Conservation (phyloP, 345 rosid species). For the Syzygium oleosum region DNA sequence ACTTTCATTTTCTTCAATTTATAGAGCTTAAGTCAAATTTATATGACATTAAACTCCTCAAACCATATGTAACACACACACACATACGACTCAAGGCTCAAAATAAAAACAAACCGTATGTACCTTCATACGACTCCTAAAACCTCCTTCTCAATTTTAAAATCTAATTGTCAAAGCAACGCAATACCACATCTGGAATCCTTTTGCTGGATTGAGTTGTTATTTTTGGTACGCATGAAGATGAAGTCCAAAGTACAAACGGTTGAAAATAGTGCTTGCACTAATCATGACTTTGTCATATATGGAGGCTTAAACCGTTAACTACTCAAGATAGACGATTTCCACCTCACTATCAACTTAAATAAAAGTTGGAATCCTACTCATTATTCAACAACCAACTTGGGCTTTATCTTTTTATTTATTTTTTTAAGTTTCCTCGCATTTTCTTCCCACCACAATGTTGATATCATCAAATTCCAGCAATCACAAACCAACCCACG, state of each 20-base stretch:
- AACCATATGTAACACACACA: not conserved
- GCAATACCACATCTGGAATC: not conserved
- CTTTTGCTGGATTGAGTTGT: not conserved
- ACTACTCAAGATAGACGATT: conserved; percentile 11
- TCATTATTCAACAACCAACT: conserved; percentile 46
- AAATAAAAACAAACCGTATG: not conserved
- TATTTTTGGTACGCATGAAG: not conserved
- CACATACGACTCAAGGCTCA: not conserved
- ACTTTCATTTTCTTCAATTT: not conserved
- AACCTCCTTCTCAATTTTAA: not conserved
- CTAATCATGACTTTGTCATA: not conserved
- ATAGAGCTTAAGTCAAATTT: not conserved
- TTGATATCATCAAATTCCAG: conserved; percentile 21
- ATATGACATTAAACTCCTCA: not conserved
- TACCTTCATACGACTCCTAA: not conserved
- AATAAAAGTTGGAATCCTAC: conserved; percentile 56
- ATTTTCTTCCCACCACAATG: not conserved
- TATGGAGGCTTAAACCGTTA: not conserved
- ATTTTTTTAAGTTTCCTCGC: not conserved
- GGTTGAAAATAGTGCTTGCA: not conserved
- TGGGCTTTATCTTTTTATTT: conserved; percentile 1
- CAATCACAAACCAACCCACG: conserved; percentile 41
- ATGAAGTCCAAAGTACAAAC: not conserved
- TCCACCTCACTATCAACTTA: conserved; percentile 47
- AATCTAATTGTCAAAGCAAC: not conserved